Conservation (phyloP, 495 filamentous ascomycete genomes). For the Aspergillus olivimuriae region DNA sequence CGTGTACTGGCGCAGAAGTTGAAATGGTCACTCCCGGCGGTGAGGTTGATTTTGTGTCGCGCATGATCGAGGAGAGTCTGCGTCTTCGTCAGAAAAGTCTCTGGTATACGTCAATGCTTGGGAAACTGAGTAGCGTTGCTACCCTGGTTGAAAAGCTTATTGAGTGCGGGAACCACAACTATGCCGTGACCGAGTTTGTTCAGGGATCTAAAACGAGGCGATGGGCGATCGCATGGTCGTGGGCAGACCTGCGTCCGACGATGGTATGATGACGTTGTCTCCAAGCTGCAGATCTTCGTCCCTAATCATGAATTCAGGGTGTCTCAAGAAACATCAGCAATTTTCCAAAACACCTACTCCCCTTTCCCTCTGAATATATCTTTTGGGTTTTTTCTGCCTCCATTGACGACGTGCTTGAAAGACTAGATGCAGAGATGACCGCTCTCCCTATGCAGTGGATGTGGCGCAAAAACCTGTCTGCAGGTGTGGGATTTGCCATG, state of each 20-base stretch:
- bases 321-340: constrained; percentile 51
- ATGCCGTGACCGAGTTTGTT: constrained; percentile 72
- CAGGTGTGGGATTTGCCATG: constrained; percentile 50
- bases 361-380: constrained; percentile 49
- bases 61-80: constrained; percentile 71
- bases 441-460: constrained; percentile 45
- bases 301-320: constrained; percentile 26
- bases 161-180: constrained; percentile 61
- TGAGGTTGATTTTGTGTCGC: constrained; percentile 70
- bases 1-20: constrained; percentile 72
- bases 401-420: constrained; percentile 22
- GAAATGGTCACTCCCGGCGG: constrained; percentile 89
- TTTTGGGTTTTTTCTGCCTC: constrained; percentile 32
- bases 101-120: constrained; percentile 93
- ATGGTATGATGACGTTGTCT: constrained; percentile 33
- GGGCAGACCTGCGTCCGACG: constrained; percentile 57
- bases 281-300: neutral
- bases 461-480: constrained; percentile 36
- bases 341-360: constrained; percentile 54
- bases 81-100: constrained; percentile 51
- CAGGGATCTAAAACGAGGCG: constrained; percentile 75
- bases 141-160: constrained; percentile 55
- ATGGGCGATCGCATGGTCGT: constrained; percentile 90
- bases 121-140: constrained; percentile 69
- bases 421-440: constrained; percentile 34